Evolutionary conservation across 2,329 filamentous ascomycete genomes (phyloP).

Genomic region (Cladophialophora chaetospira): DNA sequence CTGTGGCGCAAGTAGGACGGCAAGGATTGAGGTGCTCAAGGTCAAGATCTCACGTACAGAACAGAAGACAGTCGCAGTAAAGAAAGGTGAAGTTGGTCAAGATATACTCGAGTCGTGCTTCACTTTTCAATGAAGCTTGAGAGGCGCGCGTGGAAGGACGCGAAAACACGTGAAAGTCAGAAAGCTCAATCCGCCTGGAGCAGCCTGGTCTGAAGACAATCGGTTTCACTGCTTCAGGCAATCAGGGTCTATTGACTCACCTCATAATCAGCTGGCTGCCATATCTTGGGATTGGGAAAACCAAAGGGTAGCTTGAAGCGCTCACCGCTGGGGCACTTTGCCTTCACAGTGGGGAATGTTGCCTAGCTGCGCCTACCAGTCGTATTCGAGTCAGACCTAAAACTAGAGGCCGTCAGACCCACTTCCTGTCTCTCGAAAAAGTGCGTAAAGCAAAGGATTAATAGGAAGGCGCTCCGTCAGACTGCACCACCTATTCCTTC

Average conservation of each 20-base stretch:
- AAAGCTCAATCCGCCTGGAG: conserved; percentile 5
- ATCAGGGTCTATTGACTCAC: too few relatives aligned
- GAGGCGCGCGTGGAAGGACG: not conserved
- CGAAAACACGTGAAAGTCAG: not conserved
- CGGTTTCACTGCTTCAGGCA: conserved; percentile 7
- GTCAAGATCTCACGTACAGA: not conserved
- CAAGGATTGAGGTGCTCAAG: not conserved
- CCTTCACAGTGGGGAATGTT: not conserved
- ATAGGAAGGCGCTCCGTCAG: too few relatives aligned
- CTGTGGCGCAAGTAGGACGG: too few relatives aligned
- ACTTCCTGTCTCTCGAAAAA: too few relatives aligned
- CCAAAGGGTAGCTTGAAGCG: too few relatives aligned
- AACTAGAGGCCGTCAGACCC: too few relatives aligned
- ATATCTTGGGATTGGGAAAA: too few relatives aligned
- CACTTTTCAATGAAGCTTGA: not conserved
- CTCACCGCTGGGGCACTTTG: not conserved
- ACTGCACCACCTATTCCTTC: too few relatives aligned
- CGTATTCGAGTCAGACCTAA: not conserved
- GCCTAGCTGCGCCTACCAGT: conserved; percentile 3
- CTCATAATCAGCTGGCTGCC: too few relatives aligned
- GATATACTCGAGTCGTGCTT: not conserved
- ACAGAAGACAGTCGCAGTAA: not conserved
- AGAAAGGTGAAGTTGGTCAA: not conserved
- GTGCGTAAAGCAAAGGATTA: too few relatives aligned
- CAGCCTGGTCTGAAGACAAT: conserved; percentile 2